These are phyloP conservation scores for Dendrobium nobile DNA, from an alignment of 106 monocot species.

Conservation along the genomic window DNA sequence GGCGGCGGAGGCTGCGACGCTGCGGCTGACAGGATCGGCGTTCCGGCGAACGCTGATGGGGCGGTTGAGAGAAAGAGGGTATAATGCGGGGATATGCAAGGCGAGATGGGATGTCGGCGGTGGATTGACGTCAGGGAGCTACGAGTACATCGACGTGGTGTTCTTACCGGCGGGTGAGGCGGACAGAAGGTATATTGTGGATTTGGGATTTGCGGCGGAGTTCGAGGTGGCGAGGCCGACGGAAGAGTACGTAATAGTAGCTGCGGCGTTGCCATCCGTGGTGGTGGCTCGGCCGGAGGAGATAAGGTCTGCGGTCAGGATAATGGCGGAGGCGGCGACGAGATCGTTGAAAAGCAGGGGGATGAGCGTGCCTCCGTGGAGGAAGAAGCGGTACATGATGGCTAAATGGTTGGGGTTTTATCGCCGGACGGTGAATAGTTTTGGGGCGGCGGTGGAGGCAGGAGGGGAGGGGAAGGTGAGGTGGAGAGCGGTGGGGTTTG, in stretches of 20 bases:
- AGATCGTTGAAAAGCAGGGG: constrained; percentile 26
- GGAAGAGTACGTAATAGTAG: constrained; percentile 30
- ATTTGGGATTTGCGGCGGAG: constrained; percentile 42
- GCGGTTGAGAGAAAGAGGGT: constrained; percentile 24
- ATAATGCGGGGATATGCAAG: constrained; percentile 64
- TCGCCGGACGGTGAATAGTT: constrained; percentile 34
- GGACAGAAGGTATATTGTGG: constrained; percentile 39
- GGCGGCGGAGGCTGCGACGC: constrained; percentile 2
- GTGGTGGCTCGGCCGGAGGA: constrained; percentile 28
- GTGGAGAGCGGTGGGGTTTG: constrained; percentile 11
- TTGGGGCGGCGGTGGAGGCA: background rate
- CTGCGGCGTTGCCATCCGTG: constrained; percentile 24
- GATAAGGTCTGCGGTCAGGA: constrained; percentile 27
- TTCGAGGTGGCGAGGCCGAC: constrained; percentile 57
- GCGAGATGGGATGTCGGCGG: constrained; percentile 30
- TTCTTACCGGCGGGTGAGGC: background rate
- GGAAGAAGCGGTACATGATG: constrained; percentile 54
- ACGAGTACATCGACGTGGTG: constrained; percentile 56
- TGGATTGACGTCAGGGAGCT: constrained; percentile 26
- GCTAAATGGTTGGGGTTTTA: constrained; percentile 82
- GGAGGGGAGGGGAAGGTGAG: background rate
- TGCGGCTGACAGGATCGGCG: background rate
- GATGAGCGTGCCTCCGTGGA: constrained; percentile 77
- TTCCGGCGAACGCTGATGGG: constrained; percentile 34
- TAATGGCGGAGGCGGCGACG: constrained; percentile 29